Conservation (phyloP, 768 basidiomycete genomes). For the Psilocybe sp. region DNA sequence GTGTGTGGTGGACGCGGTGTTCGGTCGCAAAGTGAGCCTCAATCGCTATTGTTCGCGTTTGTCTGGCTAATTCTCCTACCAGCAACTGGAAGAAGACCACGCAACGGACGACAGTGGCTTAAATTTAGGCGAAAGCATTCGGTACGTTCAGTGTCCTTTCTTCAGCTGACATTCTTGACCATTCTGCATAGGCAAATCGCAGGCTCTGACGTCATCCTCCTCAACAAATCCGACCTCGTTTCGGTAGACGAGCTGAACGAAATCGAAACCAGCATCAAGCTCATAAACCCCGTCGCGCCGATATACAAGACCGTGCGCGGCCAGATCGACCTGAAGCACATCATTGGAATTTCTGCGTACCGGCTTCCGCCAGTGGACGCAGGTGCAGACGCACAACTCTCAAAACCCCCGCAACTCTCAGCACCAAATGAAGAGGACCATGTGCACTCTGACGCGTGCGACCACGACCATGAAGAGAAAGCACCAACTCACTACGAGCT, state of each 20-base stretch:
- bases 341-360: constrained; percentile 85
- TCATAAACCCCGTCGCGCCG: constrained; percentile 77
- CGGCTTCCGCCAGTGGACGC: constrained; percentile 40
- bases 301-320: constrained; percentile 71
- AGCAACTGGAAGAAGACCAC: constrained; percentile 89
- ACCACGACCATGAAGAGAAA: constrained; percentile 21
- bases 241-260: constrained; percentile 37
- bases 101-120: constrained; percentile 38
- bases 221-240: constrained; percentile 90
- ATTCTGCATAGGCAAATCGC: constrained; percentile 97
- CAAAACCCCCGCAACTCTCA: too few relatives aligned
- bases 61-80: constrained; percentile 1
- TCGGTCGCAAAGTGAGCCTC: constrained; percentile 57
- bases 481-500: constrained; percentile 61
- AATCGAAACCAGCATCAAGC: constrained; percentile 62
- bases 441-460: constrained; percentile 26
- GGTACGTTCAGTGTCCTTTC: constrained; percentile 48
- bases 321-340: constrained; percentile 66
- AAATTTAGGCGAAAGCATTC: constrained; percentile 69
- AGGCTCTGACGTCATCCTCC: constrained; percentile 83
- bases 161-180: too few relatives aligned
- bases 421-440: constrained; percentile 17
- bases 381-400: background rate
- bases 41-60: background rate
- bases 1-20: constrained; percentile 88